Conservation (phyloP, 192 early-diverging fungal genomes). For the Phlyctochytrium arcticum region DNA sequence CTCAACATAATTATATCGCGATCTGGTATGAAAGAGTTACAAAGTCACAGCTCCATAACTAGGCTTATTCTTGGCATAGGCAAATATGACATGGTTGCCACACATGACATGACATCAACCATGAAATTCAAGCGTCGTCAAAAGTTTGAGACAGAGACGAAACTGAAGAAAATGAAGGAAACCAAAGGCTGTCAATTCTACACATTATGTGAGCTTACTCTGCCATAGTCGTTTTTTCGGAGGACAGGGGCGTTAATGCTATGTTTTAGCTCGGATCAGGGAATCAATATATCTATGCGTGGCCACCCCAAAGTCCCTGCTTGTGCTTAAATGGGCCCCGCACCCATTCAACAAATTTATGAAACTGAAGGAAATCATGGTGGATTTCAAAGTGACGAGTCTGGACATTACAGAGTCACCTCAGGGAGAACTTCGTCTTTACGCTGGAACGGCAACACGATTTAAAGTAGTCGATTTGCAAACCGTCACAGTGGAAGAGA, state of each 20-base stretch:
- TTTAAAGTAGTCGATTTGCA: slow-evolving; percentile 45
- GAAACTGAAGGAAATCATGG: slow-evolving; percentile 44
- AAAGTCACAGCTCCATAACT: too few species aligned
- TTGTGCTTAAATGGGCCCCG: slow-evolving; percentile 49
- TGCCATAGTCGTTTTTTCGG: neutral
- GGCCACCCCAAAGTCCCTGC: slow-evolving; percentile 31
- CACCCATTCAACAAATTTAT: slow-evolving; percentile 56
- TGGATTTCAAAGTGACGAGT: slow-evolving; percentile 28
- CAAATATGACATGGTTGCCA: slow-evolving; percentile 47
- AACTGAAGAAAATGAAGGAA: slow-evolving; percentile 49
- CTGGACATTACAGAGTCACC: slow-evolving; percentile 38
- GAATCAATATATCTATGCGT: slow-evolving; percentile 44
- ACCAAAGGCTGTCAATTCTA: slow-evolving; percentile 47
- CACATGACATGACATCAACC: slow-evolving; percentile 38
- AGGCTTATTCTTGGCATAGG: too few species aligned
- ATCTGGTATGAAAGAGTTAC: slow-evolving; percentile 39
- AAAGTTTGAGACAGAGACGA: slow-evolving; percentile 55
- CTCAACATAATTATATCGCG: slow-evolving; percentile 49
- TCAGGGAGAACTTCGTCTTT: slow-evolving; percentile 32
- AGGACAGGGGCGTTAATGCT: neutral
- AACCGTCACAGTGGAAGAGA: slow-evolving; percentile 32
- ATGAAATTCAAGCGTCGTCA: slow-evolving; percentile 33
- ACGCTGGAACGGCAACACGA: slow-evolving; percentile 23
- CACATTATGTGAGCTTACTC: slow-evolving; percentile 33
- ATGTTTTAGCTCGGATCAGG: slow-evolving; percentile 15